A percentile compares a stretch with the other conserved stretches of the same genome.
phyloP scores from a whole-genome alignment of 768 basidiomycete genomes.

The Multifurca ochricompacta region DNA sequence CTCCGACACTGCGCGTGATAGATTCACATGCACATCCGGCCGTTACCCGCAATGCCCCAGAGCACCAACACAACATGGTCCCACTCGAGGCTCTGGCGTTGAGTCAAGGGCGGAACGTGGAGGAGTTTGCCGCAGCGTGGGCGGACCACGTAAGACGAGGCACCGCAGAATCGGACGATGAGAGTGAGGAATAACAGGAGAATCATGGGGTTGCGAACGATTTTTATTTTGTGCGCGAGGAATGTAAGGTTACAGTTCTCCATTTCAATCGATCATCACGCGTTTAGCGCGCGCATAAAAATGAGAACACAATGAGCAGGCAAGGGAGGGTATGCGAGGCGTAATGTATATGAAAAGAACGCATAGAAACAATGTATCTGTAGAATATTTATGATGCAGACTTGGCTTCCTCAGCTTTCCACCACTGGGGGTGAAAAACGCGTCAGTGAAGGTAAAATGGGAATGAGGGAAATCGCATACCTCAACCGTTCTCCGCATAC shows the following conservation, averaged over 20 bases:
- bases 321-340: not conserved
- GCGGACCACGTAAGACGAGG: conserved; percentile 41
- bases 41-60: conserved; percentile 58
- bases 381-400: conserved; percentile 6
- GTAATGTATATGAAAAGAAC: not conserved
- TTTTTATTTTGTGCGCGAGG: not conserved
- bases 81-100: conserved; percentile 82
- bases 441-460: not conserved
- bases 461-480: conserved; percentile 34
- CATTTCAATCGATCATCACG: not conserved
- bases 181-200: not conserved
- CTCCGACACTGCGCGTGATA: conserved; percentile 51
- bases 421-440: conserved; percentile 12
- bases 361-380: not conserved
- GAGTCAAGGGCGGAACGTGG: conserved; percentile 62
- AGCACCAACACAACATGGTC: conserved; percentile 81
- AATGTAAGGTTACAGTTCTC: not conserved
- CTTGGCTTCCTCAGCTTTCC: conserved; percentile 20
- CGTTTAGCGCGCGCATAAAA: not conserved
- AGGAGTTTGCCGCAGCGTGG: conserved; percentile 66
- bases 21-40: conserved; percentile 69
- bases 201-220: not conserved
- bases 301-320: not conserved
- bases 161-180: conserved; percentile 14
- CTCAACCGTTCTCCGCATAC: conserved; percentile 68